Base-by-base conservation (phyloP, 257 asterid genomes). In the Plantago ovata region DNA sequence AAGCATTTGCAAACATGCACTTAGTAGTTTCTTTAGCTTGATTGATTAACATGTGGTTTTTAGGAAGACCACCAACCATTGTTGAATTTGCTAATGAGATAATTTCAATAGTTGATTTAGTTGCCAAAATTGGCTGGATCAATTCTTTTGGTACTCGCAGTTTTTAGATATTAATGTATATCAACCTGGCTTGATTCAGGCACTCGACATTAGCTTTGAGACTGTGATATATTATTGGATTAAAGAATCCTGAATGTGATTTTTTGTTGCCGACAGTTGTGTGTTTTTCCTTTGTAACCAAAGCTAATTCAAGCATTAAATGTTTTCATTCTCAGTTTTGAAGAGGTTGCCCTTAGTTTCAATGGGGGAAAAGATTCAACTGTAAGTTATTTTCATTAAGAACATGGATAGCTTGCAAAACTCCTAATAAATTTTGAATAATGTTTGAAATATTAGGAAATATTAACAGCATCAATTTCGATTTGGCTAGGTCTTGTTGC, bases 291-390 rank as follows among this genome's bases (percentile, higher is more conserved):
- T 13, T 38, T 51, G 20, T n/a, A n/a, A 19, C 28, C 49, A 43
- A 39, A 40, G 24, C 49, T 28, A 51, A 33, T 23, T 42, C 58
- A 42, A 64, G 18, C 54, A 16, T 70, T 68, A 41, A 50, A 43
- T 58, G 10, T 42, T 68, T 61, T 19, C 43, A 60, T 59, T 40
- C 45, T 49, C 95, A 91, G 98, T 59, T 66, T 83, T 53, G 87
- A 84, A 74, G 96, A 84, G 78, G 87, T 91, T 60, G 98, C 95
- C 16, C 73, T 91, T 72, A 91, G 98, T 86, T 91, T 91, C 70
- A 91, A 91, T 50, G 98, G 96, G 38, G 98, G 98, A 72, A 91
- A 91, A 72, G 96, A 87, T 81, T 91, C 98, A 28, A 91, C 98
- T 36, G 95, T 87, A 74, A 77, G 98, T 73, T 69, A 51, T 56